Evolutionary conservation across 768 basidiomycete species (phyloP).

Genomic region (Hygrocybe coccinea): DNA sequence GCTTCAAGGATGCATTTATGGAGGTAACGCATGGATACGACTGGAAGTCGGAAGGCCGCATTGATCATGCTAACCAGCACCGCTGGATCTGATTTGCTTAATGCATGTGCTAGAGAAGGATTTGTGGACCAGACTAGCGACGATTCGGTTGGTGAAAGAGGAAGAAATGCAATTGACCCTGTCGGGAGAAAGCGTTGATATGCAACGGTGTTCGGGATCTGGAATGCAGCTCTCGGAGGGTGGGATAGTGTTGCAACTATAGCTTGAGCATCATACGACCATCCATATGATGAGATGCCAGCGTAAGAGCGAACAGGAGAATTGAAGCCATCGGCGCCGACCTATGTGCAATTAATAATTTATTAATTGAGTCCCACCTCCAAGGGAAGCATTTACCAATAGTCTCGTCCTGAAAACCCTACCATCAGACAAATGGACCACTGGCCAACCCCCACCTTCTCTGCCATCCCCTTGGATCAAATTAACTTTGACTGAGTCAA

Average conservation of each 20-base stretch:
- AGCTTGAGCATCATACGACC: slow-evolving; percentile 85
- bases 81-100: slow-evolving; percentile 59
- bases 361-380: neutral
- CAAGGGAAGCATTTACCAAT: slow-evolving; percentile 43
- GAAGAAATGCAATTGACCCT: slow-evolving; percentile 93
- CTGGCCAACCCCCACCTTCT: slow-evolving; percentile 67
- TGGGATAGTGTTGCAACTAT: slow-evolving; percentile 87
- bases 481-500: slow-evolving; percentile 72
- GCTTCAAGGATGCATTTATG: slow-evolving; percentile 56
- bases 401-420: slow-evolving; percentile 64
- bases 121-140: slow-evolving; percentile 94
- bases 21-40: slow-evolving; percentile 65
- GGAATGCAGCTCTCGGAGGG: slow-evolving; percentile 55
- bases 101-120: slow-evolving; percentile 66
- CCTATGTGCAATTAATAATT: slow-evolving; percentile 37
- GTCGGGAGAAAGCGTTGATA: slow-evolving; percentile 94
- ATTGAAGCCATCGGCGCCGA: slow-evolving; percentile 94
- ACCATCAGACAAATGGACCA: slow-evolving; percentile 69
- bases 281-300: slow-evolving; percentile 81
- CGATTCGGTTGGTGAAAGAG: slow-evolving; percentile 69
- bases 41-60: slow-evolving; percentile 82
- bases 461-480: slow-evolving; percentile 55
- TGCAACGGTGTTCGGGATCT: slow-evolving; percentile 69
- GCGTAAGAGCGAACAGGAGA: slow-evolving; percentile 89
- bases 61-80: slow-evolving; percentile 77